Base-by-base conservation (phyloP, 306 rosid genomes). In the Coriaria nepalensis region DNA sequence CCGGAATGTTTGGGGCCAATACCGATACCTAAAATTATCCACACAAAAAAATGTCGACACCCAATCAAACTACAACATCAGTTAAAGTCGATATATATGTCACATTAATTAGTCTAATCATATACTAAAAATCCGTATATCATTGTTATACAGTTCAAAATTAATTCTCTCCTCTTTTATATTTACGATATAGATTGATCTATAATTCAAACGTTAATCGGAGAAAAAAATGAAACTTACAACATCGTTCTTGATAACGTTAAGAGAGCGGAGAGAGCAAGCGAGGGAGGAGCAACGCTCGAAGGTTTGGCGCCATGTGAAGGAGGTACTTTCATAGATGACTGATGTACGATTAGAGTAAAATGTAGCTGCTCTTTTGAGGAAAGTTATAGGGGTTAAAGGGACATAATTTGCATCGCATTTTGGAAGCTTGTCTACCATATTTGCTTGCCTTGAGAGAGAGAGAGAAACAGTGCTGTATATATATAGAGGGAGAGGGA, bases 1-100 rank as follows among this genome's bases (percentile, higher is more conserved):
- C 97, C 20, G 97, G 97, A 44, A 84, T 59, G 53, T 88, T 88
- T 0, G 97, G 97, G 0, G 97, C 97, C 54, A 90, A 11, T 15
- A 88, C 84, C 0, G 97, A 88, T 0, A 84, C 93, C 96, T 87
- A 64, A 0, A 37, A 40, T 6, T 29, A 12, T 1, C 14, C 11
- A 0, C 0, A 10, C 0, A 12, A 13, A 8, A 47, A 40, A 9
- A 6, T 5, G 14, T 15, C 47, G 6, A 45, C 33, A 8, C 20
- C 13, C 14, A 45, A n/a, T n/a, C n/a, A n/a, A n/a, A n/a, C n/a
- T n/a, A n/a, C n/a, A n/a, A n/a, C n/a, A n/a, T n/a, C n/a, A n/a
- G n/a, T n/a, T n/a, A n/a, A n/a, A n/a, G n/a, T n/a, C n/a, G n/a
- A 14, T 14, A 45, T 11, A 11, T 13, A 15, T 6, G 11, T 43